These are phyloP conservation scores for Zalaria obscura DNA, from an alignment of 2,329 filamentous ascomycete species.

Conservation along the genomic window DNA sequence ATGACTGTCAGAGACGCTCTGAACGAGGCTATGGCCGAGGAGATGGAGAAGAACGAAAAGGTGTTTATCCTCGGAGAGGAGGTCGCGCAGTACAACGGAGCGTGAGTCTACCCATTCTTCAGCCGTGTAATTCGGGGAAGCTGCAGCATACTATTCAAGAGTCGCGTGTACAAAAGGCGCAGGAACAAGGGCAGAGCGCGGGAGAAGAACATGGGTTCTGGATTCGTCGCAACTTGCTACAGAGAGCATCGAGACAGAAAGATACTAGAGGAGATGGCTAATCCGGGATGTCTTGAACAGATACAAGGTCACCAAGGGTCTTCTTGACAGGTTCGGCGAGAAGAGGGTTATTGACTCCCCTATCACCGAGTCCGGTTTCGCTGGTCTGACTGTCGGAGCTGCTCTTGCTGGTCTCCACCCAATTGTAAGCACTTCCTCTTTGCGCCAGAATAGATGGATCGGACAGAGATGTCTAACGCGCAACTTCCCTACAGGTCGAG, in stretches of 20 bases:
- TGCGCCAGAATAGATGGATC: too few relatives aligned
- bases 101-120: conserved; percentile 34
- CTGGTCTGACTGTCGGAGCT: conserved; percentile 84
- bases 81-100: conserved; percentile 98
- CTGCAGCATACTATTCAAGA: too few relatives aligned
- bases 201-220: too few relatives aligned
- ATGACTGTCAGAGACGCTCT: conserved; percentile 94
- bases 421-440: conserved; percentile 49
- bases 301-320: conserved; percentile 98
- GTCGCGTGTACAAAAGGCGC: too few relatives aligned
- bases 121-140: too few relatives aligned
- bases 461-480: conserved; percentile 5
- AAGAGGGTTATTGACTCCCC: conserved; percentile 96
- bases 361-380: conserved; percentile 95
- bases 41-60: conserved; percentile 87
- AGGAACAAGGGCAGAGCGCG: too few relatives aligned
- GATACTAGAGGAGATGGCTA: too few relatives aligned
- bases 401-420: conserved; percentile 89
- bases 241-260: too few relatives aligned
- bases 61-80: conserved; percentile 95
- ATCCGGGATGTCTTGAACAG: conserved; percentile 20
- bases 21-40: conserved; percentile 95
- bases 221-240: too few relatives aligned
- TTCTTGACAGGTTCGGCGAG: conserved; percentile 92
- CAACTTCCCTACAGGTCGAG: conserved; percentile 54